These are phyloP conservation scores for Malassezia nana DNA, from an alignment of 1,284 basidiomycete species.

Conservation along the genomic window DNA sequence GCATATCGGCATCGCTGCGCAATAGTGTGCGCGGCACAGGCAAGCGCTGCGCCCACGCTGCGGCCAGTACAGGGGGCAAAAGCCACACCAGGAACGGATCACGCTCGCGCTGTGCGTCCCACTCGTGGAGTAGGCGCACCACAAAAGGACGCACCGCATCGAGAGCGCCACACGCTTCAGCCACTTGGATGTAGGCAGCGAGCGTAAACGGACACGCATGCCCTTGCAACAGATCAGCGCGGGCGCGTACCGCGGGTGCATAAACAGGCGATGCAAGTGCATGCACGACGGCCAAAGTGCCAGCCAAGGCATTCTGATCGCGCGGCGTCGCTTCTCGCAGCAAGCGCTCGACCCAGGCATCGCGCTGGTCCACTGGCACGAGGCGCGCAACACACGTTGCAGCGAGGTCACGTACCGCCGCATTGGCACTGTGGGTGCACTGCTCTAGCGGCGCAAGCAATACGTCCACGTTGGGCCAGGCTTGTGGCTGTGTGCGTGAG, in stretches of 20 bases:
- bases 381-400: slow-evolving; percentile 25
- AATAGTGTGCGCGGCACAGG: neutral
- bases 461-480: neutral
- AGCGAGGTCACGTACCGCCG: slow-evolving; percentile 31
- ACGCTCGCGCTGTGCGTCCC: too few relatives aligned
- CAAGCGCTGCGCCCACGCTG: neutral
- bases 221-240: neutral
- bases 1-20: neutral
- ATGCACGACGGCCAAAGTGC: slow-evolving; percentile 21
- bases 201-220: slow-evolving; percentile 19
- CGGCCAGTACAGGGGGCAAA: neutral
- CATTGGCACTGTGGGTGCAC: slow-evolving; percentile 26
- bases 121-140: neutral
- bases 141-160: neutral
- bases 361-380: slow-evolving; percentile 12
- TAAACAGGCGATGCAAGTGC: neutral
- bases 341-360: slow-evolving; percentile 7
- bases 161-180: slow-evolving; percentile 19
- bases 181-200: slow-evolving; percentile 26
- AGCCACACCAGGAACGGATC: slow-evolving; percentile 9
- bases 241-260: neutral
- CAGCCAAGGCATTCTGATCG: slow-evolving; percentile 33
- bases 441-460: slow-evolving; percentile 18
- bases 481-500: slow-evolving; percentile 24
- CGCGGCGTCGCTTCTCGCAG: slow-evolving; percentile 8